These are phyloP conservation scores for Cupressus sempervirens DNA, from an alignment of 75 land plant genomes.

Conservation along the genomic window DNA sequence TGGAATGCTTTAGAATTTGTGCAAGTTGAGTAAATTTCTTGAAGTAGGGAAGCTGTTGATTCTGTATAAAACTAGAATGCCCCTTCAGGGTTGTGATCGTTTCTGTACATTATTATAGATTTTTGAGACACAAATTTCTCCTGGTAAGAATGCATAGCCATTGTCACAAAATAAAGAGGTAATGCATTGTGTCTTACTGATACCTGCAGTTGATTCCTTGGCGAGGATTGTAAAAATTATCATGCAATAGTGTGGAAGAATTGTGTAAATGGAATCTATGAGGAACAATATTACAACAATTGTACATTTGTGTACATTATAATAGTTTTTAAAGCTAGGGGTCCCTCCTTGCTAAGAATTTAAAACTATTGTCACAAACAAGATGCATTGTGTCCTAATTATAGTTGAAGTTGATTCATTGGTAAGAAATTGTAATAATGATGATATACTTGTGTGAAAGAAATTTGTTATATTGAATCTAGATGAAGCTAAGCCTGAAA, in stretches of 20 bases:
- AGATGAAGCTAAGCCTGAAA: no score
- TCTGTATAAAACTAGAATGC: neutral
- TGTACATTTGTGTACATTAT: neutral
- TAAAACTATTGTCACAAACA: neutral
- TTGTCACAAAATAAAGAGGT: neutral
- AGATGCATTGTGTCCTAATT: neutral
- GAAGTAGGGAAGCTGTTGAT: neutral
- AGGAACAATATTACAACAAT: no score
- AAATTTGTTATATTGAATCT: neutral
- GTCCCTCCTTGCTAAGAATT: neutral
- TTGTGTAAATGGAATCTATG: neutral
- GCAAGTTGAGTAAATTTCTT: slow-evolving; percentile 23
- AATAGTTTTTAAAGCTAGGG: neutral
- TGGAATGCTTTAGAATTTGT: slow-evolving; percentile 86
- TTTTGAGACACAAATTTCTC: neutral
- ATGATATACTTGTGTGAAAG: neutral
- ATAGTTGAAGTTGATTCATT: neutral
- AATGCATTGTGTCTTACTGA: neutral
- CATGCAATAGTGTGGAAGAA: neutral
- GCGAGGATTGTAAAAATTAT: neutral
- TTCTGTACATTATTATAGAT: neutral
- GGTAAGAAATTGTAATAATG: neutral
- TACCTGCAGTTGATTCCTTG: neutral
- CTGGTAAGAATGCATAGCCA: neutral
- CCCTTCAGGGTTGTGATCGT: neutral